Base-by-base conservation (phyloP, 148 eudicot genomes). In the Nyssa sinensis region DNA sequence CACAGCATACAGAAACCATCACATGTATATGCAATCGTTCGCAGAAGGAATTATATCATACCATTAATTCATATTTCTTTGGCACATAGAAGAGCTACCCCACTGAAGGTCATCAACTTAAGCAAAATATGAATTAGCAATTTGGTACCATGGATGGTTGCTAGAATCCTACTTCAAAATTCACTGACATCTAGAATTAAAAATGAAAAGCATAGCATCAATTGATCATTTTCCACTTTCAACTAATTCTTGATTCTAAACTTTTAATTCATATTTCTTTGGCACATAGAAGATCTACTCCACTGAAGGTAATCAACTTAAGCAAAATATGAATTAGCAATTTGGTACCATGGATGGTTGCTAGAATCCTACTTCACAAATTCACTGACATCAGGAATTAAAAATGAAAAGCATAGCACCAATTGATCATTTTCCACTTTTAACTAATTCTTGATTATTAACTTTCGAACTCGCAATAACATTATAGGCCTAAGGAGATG, bases 1-100 rank as follows among this genome's bases (percentile, higher is more conserved):
- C 74, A 39, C 58, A 64, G 32, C 11, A 71, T 37, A 71, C 11
- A 58, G 64, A 62, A 74, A 68, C 71, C 70, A 34, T 81, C n/a
- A 75, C 60, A 71, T 27, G 68, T 29, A 23, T 24, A 75, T 63
- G 67, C 78, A 78, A 67, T 66, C 74, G 14, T 24, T 51, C 27
- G 24, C 16, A 3, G 37, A 53, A 58, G 19, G 28, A 24, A 24
- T 23, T 32, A 74, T 7, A 55, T 57, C 70, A 35, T 5, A 67
- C 72, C 27, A 33, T 57, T 13, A 53, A 74, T 32, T 33, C 7
- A 55, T 74, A 7, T 14, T 24, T 31, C 34, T 30, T 69, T 30
- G 25, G 72, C 35, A 51, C 31, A 55, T 23, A 32, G 44, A 41
- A 51, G 30, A 53, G 10, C 10, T 30, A 53, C 12, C n/a, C 31